Base-by-base conservation (phyloP, 495 filamentous ascomycete species). In the Podospora comata region DNA sequence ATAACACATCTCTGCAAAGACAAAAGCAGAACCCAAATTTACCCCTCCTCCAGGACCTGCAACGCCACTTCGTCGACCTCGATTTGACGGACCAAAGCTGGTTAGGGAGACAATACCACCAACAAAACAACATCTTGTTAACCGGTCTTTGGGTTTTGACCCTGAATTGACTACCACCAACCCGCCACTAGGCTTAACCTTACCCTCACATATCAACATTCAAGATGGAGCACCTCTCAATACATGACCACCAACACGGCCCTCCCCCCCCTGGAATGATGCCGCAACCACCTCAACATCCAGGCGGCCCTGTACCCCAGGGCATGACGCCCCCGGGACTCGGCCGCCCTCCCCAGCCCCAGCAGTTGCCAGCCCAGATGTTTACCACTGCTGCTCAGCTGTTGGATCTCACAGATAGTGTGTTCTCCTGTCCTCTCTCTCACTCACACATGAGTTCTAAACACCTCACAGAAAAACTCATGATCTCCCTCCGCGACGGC, bases 351-450 rank as follows among this genome's bases (percentile, higher is more conserved):
- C 80, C 76, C 26, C 83, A 79, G 39, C 79, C 82, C 55, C 85
- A 85, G 71, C 86, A 88, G 69, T 80, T 93, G 48, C 90, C 88
- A 4, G 87, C 88, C 60, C 92, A 99, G 83, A 97, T 98, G 93
- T 99, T 99, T 82, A 97, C 96, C 18, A 99, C 95, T 3, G 94
- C 95, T 57, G 93, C 95, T 62, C 94, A 97, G 79, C 81, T 99
- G 57, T 79, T 98, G 53, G 95, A 99, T 78, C 84, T 99, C 72
- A 97, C 95, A 70, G 95, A 99, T 81, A 98, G 94, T 98, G 86
- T 83, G 91, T 59, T 60, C 19, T 11, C 34, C 60, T 15, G 44
- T 61, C 28, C 11, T 13, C 4, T 28, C 23, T 55, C 5, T 19
- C n/a, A 53, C 27, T 7, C 44, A 34, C 2, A 60, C 27, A 58